Evolutionary conservation across 108 stramenopile genomes (phyloP).

Genomic region (Pelagomonas calceolata): DNA sequence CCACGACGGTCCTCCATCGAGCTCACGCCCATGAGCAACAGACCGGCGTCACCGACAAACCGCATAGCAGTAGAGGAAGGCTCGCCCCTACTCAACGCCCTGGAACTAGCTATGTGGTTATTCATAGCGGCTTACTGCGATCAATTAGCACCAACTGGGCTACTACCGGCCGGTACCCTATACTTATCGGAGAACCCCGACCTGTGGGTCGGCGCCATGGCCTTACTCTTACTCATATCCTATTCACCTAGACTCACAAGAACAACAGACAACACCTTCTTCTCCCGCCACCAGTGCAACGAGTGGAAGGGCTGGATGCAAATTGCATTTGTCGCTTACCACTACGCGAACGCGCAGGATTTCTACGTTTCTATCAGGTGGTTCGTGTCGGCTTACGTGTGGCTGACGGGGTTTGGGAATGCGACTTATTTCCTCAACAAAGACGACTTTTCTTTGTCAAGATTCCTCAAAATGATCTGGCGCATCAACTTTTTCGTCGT

Average conservation of each 20-base stretch:
- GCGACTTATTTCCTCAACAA: conserved; percentile 42
- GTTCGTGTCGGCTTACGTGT: conserved; percentile 54
- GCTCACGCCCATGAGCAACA: too few species aligned
- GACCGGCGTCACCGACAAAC: too few species aligned
- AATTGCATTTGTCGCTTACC: conserved; percentile 50
- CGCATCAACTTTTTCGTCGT: conserved; percentile 43
- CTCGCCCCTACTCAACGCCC: too few species aligned
- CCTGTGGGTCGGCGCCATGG: background rate
- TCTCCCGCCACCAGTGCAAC: conserved; percentile 47
- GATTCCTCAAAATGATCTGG: conserved; percentile 48
- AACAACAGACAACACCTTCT: background rate
- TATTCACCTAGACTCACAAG: too few species aligned
- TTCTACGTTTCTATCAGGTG: conserved; percentile 47
- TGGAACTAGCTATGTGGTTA: background rate
- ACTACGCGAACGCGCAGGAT: conserved; percentile 43
- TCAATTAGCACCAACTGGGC: background rate
- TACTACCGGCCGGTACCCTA: background rate
- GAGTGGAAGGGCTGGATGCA: conserved; percentile 63
- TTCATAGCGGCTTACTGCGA: background rate
- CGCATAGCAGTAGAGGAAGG: too few species aligned
- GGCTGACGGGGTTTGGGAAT: conserved; percentile 54
- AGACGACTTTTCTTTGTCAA: conserved; percentile 37
- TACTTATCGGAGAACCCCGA: background rate
- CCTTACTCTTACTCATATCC: background rate
- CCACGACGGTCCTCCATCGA: too few species aligned